phyloP scores from a whole-genome alignment of 176 grass and related monocot species.

The Phyllostachys edulis region DNA sequence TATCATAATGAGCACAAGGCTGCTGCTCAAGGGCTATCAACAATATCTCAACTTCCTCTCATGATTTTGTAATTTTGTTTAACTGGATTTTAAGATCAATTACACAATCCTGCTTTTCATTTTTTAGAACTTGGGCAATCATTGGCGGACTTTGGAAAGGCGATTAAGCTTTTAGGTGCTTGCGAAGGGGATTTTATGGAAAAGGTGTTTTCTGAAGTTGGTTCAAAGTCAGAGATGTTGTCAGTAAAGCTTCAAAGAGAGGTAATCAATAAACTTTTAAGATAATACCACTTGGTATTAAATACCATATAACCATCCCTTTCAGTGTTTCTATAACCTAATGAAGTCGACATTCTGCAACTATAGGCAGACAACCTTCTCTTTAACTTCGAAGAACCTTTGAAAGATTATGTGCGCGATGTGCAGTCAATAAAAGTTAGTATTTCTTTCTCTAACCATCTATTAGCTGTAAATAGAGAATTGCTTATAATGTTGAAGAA shows the following conservation, averaged over 20 bases:
- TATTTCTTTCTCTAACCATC: background rate
- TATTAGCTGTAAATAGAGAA: background rate
- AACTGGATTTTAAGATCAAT: slow-evolving; percentile 28
- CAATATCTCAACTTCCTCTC: background rate
- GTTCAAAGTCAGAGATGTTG: slow-evolving; percentile 86
- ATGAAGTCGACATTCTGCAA: slow-evolving; percentile 10
- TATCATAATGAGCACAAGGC: slow-evolving; percentile 7
- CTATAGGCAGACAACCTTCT: slow-evolving; percentile 91
- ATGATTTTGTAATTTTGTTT: slow-evolving; percentile 29
- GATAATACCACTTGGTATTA: slow-evolving; percentile 11
- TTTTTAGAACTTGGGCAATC: slow-evolving; percentile 84
- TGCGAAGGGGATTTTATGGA: slow-evolving; percentile 90
- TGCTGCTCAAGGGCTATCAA: background rate
- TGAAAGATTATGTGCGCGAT: slow-evolving; percentile 93
- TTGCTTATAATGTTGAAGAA: slow-evolving; percentile 1
- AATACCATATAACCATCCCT: slow-evolving; percentile 28
- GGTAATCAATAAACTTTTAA: slow-evolving; percentile 40
- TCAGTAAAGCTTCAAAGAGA: slow-evolving; percentile 94
- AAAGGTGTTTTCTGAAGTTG: slow-evolving; percentile 94
- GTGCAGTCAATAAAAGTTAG: slow-evolving; percentile 93
- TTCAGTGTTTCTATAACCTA: slow-evolving; percentile 27
- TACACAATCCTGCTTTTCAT: slow-evolving; percentile 24
- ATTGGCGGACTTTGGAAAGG: slow-evolving; percentile 89
- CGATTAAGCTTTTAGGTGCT: slow-evolving; percentile 88
- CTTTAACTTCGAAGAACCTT: slow-evolving; percentile 93